A percentile compares a stretch with the other conserved stretches of the same genome.
These are phyloP conservation scores for Proliferodiscus dingleyae DNA, from an alignment of 2,329 filamentous ascomycete genomes.

Conservation along the genomic window DNA sequence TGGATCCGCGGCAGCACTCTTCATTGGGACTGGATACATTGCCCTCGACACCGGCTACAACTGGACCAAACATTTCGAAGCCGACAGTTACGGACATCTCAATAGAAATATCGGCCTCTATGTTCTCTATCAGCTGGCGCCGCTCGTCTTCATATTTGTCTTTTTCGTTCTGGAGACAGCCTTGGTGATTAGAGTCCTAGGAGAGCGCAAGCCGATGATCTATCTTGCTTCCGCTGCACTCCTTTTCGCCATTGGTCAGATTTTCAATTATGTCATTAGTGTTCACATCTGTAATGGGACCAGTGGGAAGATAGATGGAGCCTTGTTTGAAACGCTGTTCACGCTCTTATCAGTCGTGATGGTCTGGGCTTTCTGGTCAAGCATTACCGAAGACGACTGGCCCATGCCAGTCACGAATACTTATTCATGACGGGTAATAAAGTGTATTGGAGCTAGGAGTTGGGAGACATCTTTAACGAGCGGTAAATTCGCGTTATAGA, in stretches of 20 bases:
- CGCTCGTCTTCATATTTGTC: slow-evolving; percentile 80
- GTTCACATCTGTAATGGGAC: slow-evolving; percentile 83
- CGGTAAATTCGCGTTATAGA: slow-evolving; percentile 22
- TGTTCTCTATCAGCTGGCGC: slow-evolving; percentile 85
- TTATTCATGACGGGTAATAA: slow-evolving; percentile 24
- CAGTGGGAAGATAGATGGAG: slow-evolving; percentile 81
- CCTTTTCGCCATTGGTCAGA: slow-evolving; percentile 84
- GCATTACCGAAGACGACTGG: slow-evolving; percentile 99
- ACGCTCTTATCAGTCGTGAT: slow-evolving; percentile 77
- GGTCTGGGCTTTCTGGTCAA: slow-evolving; percentile 96
- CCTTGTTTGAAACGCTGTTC: slow-evolving; percentile 90
- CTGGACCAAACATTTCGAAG: slow-evolving; percentile 76
- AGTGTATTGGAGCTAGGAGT: slow-evolving; percentile 26
- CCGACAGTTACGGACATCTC: slow-evolving; percentile 47
- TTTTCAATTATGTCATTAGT: slow-evolving; percentile 95
- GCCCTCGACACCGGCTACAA: slow-evolving; percentile 85
- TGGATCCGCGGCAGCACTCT: slow-evolving; percentile 64
- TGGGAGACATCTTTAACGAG: slow-evolving; percentile 19
- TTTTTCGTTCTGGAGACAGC: slow-evolving; percentile 82
- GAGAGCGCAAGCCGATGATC: slow-evolving; percentile 88
- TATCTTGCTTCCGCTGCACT: slow-evolving; percentile 71
- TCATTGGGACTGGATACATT: slow-evolving; percentile 92
- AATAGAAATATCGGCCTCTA: slow-evolving; percentile 83
- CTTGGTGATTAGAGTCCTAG: slow-evolving; percentile 79
- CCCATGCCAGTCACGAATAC: slow-evolving; percentile 47